These are phyloP conservation scores for Fusarium temperatum DNA, from an alignment of 2,329 filamentous ascomycete species.

Conservation along the genomic window DNA sequence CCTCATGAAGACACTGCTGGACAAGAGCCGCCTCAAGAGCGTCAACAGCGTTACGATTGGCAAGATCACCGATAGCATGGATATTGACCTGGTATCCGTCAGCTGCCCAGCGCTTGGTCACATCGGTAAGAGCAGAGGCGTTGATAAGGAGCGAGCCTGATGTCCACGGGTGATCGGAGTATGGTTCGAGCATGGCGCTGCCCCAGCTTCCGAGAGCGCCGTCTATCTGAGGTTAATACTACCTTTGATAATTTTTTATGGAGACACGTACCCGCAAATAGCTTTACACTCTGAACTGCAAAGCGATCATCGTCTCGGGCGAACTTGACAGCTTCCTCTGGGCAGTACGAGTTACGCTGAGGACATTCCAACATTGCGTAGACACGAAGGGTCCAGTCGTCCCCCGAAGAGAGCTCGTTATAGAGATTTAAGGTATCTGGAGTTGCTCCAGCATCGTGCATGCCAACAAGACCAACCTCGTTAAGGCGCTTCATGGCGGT, in stretches of 20 bases:
- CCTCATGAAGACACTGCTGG: constrained; percentile 57
- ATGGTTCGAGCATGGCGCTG: constrained; percentile 75
- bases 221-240: constrained; percentile 53
- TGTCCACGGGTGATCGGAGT: constrained; percentile 68
- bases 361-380: constrained; percentile 76
- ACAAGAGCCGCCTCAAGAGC: constrained; percentile 67
- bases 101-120: constrained; percentile 66
- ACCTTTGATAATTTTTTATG: no score
- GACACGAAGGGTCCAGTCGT: constrained; percentile 69
- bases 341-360: constrained; percentile 71
- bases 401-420: constrained; percentile 55
- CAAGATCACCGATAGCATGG: constrained; percentile 76
- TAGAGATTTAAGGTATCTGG: constrained; percentile 65
- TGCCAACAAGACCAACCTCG: constrained; percentile 71
- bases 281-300: constrained; percentile 70
- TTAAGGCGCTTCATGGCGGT: constrained; percentile 71
- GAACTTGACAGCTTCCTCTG: constrained; percentile 57
- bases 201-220: constrained; percentile 77
- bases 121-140: constrained; percentile 62
- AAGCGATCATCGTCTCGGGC: constrained; percentile 59
- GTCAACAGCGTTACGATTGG: constrained; percentile 71
- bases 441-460: constrained; percentile 73
- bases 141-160: constrained; percentile 74
- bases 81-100: constrained; percentile 75
- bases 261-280: constrained; percentile 67